Evolutionary conservation across 192 early-diverging fungal genomes (phyloP).

Genomic region (Funneliformis geosporum): DNA sequence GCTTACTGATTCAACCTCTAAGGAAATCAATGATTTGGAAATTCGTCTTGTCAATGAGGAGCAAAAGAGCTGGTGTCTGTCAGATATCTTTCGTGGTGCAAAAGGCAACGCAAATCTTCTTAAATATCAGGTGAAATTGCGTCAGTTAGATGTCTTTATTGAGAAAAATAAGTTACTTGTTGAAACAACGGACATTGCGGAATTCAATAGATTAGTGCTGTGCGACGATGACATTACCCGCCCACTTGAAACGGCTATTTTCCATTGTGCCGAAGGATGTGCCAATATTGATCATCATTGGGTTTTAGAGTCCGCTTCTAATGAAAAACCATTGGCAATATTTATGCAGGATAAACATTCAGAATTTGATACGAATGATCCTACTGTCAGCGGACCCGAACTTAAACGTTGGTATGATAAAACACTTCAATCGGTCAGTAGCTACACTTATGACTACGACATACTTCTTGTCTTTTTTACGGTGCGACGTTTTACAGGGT

Average conservation of each 20-base stretch:
- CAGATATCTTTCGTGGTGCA: conserved; percentile 15
- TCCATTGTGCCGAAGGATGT: neutral
- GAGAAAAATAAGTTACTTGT: conserved; percentile 20
- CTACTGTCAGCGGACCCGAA: neutral
- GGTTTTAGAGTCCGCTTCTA: neutral
- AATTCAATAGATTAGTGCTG: neutral
- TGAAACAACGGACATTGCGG: neutral
- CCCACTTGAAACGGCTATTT: neutral
- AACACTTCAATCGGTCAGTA: neutral
- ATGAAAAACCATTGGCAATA: conserved; percentile 6
- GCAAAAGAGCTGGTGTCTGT: conserved; percentile 17
- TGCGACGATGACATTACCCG: no score
- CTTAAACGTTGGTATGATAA: neutral
- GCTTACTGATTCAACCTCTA: no score
- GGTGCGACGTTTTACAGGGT: neutral
- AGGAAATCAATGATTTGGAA: no score
- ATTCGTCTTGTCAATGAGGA: no score
- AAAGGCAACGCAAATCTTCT: conserved; percentile 1
- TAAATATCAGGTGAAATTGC: neutral
- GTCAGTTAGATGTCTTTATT: neutral
- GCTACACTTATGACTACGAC: neutral
- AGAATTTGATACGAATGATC: neutral
- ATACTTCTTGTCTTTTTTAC: conserved; percentile 1
- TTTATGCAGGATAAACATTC: conserved; percentile 16
- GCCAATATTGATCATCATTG: neutral